Evolutionary conservation across 768 basidiomycete species (phyloP).

Genomic region (Podaxis pistillaris): DNA sequence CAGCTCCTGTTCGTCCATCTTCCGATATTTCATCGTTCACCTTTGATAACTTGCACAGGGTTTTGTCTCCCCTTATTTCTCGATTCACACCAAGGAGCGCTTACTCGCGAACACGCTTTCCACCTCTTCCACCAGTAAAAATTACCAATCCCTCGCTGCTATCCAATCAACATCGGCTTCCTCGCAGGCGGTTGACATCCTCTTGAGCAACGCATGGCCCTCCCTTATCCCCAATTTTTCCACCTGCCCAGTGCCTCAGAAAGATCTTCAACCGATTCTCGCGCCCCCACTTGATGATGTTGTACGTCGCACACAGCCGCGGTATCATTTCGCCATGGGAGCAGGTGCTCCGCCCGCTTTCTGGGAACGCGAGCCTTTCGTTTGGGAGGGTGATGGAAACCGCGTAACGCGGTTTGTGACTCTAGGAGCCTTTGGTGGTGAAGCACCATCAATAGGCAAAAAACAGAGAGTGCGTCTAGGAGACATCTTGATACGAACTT

Average conservation of each 20-base stretch:
- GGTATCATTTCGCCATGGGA: constrained; percentile 79
- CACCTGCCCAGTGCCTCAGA: constrained; percentile 44
- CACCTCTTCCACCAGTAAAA: constrained; percentile 45
- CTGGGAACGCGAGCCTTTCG: constrained; percentile 94
- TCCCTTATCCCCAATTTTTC: constrained; percentile 62
- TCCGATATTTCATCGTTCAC: constrained; percentile 3
- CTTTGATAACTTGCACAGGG: constrained; percentile 42
- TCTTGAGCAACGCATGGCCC: constrained; percentile 82
- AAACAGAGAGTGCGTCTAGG: constrained; percentile 73
- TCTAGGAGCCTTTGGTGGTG: constrained; percentile 84
- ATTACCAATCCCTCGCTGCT: constrained; percentile 63
- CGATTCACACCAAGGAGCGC: constrained; percentile 65
- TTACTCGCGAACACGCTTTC: constrained; percentile 69
- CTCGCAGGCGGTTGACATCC: constrained; percentile 72
- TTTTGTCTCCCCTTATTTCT: constrained; percentile 75
- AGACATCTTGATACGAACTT: neutral
- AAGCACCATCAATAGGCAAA: constrained; percentile 50
- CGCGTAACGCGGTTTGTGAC: constrained; percentile 81
- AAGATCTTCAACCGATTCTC: constrained; percentile 42
- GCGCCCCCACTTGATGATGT: constrained; percentile 65
- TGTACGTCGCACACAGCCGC: constrained; percentile 66
- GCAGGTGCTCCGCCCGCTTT: constrained; percentile 69
- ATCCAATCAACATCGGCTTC: constrained; percentile 61
- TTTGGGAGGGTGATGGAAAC: constrained; percentile 72
- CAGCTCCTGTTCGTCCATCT: constrained; percentile 54